Conservation (phyloP, 768 basidiomycete species). For the Lentinula sp. region DNA sequence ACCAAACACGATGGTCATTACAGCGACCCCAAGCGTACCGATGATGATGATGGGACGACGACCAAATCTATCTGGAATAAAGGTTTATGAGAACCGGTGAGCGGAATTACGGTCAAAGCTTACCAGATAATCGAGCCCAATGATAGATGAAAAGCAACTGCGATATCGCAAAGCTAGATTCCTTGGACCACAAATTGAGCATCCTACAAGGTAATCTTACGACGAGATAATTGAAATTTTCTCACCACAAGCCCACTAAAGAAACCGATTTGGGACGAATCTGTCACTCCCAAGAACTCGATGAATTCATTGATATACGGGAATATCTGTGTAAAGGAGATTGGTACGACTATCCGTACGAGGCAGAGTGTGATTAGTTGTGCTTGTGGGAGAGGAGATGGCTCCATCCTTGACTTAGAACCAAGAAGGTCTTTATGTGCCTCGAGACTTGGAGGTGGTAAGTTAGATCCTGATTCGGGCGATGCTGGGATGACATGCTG, state of each 20-base stretch:
- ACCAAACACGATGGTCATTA: slow-evolving; percentile 50
- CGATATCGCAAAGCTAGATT: slow-evolving; percentile 57
- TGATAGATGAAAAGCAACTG: slow-evolving; percentile 58
- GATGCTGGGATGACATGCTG: too few relatives aligned
- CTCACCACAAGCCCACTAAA: slow-evolving; percentile 66
- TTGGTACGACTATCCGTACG: slow-evolving; percentile 52
- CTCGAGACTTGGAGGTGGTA: background rate
- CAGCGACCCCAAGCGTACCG: slow-evolving; percentile 43
- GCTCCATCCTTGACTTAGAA: background rate
- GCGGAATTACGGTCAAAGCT: background rate
- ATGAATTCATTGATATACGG: slow-evolving; percentile 72
- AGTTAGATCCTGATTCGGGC: background rate
- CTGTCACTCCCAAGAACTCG: slow-evolving; percentile 46
- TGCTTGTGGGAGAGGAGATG: slow-evolving; percentile 41
- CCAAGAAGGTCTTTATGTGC: background rate
- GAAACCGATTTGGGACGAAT: slow-evolving; percentile 56
- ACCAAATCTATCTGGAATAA: slow-evolving; percentile 46
- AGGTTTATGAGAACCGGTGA: background rate
- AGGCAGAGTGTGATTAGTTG: slow-evolving; percentile 52
- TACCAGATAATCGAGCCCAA: slow-evolving; percentile 58
- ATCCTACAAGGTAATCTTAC: background rate
- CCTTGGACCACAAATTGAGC: slow-evolving; percentile 28
- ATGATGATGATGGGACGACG: slow-evolving; percentile 59
- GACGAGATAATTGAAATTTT: background rate
- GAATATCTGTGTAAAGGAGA: slow-evolving; percentile 60